These are phyloP conservation scores for Ophiostoma ulmi DNA, from an alignment of 2,329 filamentous ascomycete species.

Conservation along the genomic window DNA sequence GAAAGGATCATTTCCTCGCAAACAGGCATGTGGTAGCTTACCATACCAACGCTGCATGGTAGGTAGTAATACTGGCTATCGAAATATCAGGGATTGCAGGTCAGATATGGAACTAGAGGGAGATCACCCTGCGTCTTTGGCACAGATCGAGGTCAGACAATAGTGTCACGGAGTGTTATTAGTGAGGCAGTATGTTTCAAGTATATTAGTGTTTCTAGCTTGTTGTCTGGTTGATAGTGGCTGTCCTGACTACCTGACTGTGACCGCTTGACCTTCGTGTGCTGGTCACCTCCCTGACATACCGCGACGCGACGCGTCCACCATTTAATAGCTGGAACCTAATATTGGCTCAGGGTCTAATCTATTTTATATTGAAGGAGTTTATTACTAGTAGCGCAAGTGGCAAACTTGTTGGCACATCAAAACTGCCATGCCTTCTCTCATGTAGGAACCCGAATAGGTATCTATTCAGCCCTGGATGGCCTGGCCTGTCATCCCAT, in stretches of 20 bases:
- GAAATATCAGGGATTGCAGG: not conserved
- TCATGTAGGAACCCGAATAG: not conserved
- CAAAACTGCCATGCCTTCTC: not conserved
- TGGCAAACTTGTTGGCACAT: too few species aligned
- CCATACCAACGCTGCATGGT: not conserved
- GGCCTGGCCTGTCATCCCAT: not conserved
- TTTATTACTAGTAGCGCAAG: not conserved
- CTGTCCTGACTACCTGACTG: not conserved
- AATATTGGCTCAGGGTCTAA: not conserved
- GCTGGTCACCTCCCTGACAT: not conserved
- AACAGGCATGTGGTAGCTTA: not conserved
- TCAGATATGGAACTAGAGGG: not conserved
- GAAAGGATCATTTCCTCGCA: not conserved
- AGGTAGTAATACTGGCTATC: not conserved
- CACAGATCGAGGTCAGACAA: constrained; percentile 1
- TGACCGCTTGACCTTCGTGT: not conserved
- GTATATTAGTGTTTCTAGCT: not conserved
- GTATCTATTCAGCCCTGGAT: not conserved
- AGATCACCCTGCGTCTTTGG: not conserved
- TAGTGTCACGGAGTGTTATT: not conserved
- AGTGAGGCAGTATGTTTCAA: not conserved
- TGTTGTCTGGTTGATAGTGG: not conserved
- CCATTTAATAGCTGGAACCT: not conserved
- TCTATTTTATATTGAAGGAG: not conserved
- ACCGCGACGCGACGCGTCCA: constrained; percentile 4